Evolutionary conservation across 2,329 filamentous ascomycete genomes (phyloP).

Genomic region (Fusarium napiforme): DNA sequence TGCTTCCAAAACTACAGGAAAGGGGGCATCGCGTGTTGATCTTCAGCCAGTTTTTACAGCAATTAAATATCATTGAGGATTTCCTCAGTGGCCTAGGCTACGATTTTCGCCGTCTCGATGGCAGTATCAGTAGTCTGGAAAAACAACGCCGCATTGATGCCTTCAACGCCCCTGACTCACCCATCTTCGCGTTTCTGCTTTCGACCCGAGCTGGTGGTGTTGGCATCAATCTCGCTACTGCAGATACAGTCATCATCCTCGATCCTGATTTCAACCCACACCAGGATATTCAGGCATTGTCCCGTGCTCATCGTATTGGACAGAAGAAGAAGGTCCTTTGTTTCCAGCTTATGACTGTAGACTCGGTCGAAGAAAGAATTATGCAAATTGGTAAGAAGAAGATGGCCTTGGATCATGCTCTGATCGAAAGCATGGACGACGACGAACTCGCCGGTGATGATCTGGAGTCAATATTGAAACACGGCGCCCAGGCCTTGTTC

Average conservation of each 20-base stretch:
- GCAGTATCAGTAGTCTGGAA: conserved; percentile 80
- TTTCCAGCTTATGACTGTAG: conserved; percentile 91
- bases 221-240: conserved; percentile 95
- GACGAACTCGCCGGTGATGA: conserved; percentile 84
- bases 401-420: conserved; percentile 92
- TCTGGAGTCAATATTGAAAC: conserved; percentile 85
- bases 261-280: conserved; percentile 98
- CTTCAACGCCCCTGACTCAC: conserved; percentile 87
- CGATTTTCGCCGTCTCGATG: conserved; percentile 83
- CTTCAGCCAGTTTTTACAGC: conserved; percentile 93
- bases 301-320: conserved; percentile 93
- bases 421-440: conserved; percentile 91
- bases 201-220: conserved; percentile 96
- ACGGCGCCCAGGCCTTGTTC: conserved; percentile 89
- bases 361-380: conserved; percentile 93
- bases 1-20: conserved; percentile 87
- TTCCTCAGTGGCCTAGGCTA: conserved; percentile 83
- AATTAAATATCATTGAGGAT: conserved; percentile 91
- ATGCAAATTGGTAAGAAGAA: conserved; percentile 96
- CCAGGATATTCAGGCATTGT: conserved; percentile 95
- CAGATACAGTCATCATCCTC: conserved; percentile 97
- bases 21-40: conserved; percentile 91
- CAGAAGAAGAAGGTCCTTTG: conserved; percentile 96
- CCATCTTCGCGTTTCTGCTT: conserved; percentile 88
- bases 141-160: conserved; percentile 96